phyloP scores from a whole-genome alignment of 139 green algal genomes.

The Chlorella sp. region DNA sequence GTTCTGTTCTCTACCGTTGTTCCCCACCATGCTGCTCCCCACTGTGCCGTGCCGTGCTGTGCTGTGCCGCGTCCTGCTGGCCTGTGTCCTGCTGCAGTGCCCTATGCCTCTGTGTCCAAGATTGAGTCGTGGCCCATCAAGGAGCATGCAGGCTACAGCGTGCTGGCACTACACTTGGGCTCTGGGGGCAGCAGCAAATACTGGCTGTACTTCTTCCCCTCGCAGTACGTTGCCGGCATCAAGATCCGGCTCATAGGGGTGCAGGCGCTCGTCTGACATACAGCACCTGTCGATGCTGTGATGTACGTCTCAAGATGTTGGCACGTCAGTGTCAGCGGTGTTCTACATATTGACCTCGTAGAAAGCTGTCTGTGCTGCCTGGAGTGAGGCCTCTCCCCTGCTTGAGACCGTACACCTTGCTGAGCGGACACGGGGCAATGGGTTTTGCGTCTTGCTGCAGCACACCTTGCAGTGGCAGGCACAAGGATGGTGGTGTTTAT shows the following conservation, averaged over 20 bases:
- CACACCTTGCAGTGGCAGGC: no score
- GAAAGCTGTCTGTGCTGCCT: no score
- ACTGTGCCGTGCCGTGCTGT: neutral
- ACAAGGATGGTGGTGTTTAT: no score
- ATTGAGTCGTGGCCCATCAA: neutral
- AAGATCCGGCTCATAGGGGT: constrained; percentile 55
- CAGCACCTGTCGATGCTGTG: no score
- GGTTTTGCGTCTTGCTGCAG: no score
- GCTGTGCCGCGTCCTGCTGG: no score
- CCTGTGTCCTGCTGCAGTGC: constrained; percentile 2
- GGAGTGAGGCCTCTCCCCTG: no score
- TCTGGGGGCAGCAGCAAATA: constrained; percentile 34
- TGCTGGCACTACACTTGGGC: constrained; percentile 39
- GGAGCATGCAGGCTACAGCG: constrained; percentile 45
- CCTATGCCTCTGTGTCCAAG: neutral
- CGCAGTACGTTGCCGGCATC: constrained; percentile 42
- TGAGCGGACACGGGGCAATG: no score
- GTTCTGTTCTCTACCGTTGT: neutral
- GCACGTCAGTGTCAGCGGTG: no score
- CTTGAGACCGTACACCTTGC: no score
- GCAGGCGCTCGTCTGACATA: constrained; percentile 27
- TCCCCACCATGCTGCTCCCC: neutral
- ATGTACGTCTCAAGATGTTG: no score
- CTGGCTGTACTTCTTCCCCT: constrained; percentile 60
- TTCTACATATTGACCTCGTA: no score